Evolutionary conservation across 371 early-diverging fungal genomes (phyloP), one percentile per base, ranked within the genome.

Genomic region (Mucor lusitanicus): DNA sequence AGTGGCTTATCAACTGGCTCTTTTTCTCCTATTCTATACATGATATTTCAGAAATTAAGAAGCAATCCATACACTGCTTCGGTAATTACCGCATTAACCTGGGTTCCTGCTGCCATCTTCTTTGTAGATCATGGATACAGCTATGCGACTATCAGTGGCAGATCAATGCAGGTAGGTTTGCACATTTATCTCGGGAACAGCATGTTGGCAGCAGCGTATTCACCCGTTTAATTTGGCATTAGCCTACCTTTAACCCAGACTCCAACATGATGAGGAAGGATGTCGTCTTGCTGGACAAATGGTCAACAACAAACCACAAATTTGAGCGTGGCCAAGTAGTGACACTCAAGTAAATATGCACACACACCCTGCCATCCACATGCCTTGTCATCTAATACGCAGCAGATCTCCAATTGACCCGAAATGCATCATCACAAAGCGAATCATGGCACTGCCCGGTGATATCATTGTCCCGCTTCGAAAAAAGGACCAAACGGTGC

Each of bases 201-300:
- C 27, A 53, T 53, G 3, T 30, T n/a, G n/a, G n/a, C n/a, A n/a
- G 33, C 33, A 33, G 25, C 9, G 25, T 25, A 53, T 56, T 56
- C 13, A 56, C 56, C 19, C 30, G 3, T 27, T 30, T 25, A n/a
- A 7, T 37, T 67, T 33, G 1, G 37, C 37, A 35, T 35, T 12
- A 91, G 89, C 95, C 95, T 9, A 91, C 93, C 11, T 85, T 97
- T 42, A 97, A 95, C 65, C 95, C 97, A n/a, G 94, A 97, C 77
- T 85, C 87, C 39, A 91, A 88, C 73, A 67, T 74, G 68, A 74
- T 92, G 58, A 67, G 71, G 64, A 85, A 84, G 40, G 95, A 95
- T 71, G 75, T 91, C 23, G 92, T 96, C 3, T 71, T 95, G n/a
- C 75, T 95, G 32, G 91, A 94, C 74, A 87, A 86, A 58, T 85